Base-by-base conservation (phyloP, 2,329 filamentous ascomycete genomes). In the Cercospora sp. region DNA sequence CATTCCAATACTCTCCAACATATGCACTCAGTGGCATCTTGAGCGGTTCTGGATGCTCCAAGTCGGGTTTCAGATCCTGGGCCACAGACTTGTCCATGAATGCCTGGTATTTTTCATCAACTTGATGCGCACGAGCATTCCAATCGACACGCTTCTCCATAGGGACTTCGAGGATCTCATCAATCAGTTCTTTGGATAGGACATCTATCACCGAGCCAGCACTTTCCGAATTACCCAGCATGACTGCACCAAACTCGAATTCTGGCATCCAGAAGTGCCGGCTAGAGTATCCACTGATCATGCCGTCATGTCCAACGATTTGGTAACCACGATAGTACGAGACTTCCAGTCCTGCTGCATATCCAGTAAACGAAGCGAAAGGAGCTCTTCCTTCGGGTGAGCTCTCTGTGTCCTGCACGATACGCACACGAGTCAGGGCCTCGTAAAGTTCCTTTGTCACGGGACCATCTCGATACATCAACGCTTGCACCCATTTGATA, bases 191-290 rank as follows among this genome's bases (percentile, higher is more conserved):
- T 28, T 67, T 67, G 6, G 77, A 9, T 10, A 74, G 64, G 5
- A 60, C 53, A 18, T 69, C 70, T 4, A 67, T 60, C 5, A 67
- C 20, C 12, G 53, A 33, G 12, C 63, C 55, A 16, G 70, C 68
- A 20, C 63, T 69, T n/a, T 69, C 73, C 12, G 73, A 69, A 51
- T 78, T 78, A 5, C 73, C 75, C 6, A 79, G 53, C 9, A 79
- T 72, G 2, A 77, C 76, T 8, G 64, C 74, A n/a, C 73, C 77
- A 57, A 79, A 75, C 3, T 72, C 69, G 28, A 69, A 66, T 3
- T 72, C 71, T 16, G 77, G 77, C 7, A 51, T 9, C 48, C 48
- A 51, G 20, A 51, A 51, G 12, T 51, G 48, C 20, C 48, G 10
- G 48, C 48, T 51, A 12, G 48, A 51, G 48, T 51, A 51, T 13